These are phyloP conservation scores for Rutstroemia sydowiana DNA, from an alignment of 2,329 filamentous ascomycete genomes.

Conservation along the genomic window DNA sequence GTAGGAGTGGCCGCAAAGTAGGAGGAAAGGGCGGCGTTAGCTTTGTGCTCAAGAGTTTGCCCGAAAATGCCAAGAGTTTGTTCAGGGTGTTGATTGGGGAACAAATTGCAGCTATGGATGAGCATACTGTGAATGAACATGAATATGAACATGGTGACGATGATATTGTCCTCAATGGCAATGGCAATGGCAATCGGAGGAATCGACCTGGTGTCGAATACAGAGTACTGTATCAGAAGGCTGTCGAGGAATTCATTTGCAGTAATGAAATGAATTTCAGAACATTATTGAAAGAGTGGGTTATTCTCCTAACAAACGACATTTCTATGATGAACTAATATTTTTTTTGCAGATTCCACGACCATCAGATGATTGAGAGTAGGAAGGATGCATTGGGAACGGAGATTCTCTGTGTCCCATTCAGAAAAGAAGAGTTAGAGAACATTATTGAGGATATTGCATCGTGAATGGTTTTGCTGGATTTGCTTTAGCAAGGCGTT, in stretches of 20 bases:
- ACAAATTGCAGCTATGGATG: constrained; percentile 64
- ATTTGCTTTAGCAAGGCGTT: constrained; percentile 12
- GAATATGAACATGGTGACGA: constrained; percentile 37
- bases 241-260: constrained; percentile 93
- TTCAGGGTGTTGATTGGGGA: constrained; percentile 82
- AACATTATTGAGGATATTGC: constrained; percentile 70
- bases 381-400: constrained; percentile 78
- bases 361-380: constrained; percentile 94
- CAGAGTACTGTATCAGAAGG: constrained; percentile 85
- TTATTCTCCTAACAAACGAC: constrained; percentile 11
- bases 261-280: constrained; percentile 94
- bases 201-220: constrained; percentile 70
- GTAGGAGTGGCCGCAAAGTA: constrained; percentile 68
- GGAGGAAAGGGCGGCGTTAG: constrained; percentile 87
- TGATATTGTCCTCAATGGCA: constrained; percentile 25
- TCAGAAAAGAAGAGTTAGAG: constrained; percentile 82
- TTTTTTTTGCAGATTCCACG: constrained; percentile 62
- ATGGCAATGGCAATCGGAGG: constrained; percentile 13
- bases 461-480: constrained; percentile 1
- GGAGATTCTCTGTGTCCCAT: constrained; percentile 78
- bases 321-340: constrained; percentile 21
- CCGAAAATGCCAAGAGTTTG: constrained; percentile 83
- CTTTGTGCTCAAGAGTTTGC: constrained; percentile 83
- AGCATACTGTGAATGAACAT: constrained; percentile 34
- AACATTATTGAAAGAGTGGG: constrained; percentile 84